Evolutionary conservation across 305 asterid species (phyloP).

Genomic region (Ilex paraguariensis): DNA sequence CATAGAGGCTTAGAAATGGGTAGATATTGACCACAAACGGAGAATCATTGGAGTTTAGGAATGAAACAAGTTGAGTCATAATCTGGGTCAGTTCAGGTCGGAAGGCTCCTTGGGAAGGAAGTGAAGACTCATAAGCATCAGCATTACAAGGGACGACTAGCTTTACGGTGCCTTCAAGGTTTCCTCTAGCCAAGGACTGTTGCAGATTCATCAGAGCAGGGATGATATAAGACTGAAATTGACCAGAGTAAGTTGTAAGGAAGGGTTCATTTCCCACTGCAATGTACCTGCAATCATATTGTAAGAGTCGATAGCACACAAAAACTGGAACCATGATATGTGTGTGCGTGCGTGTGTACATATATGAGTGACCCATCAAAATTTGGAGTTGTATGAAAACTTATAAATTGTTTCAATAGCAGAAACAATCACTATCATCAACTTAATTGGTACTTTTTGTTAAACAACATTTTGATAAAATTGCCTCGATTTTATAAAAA

Average conservation of each 20-base stretch:
- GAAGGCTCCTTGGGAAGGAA: slow-evolving; percentile 91
- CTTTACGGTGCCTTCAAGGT: slow-evolving; percentile 68
- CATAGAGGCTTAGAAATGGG: slow-evolving; percentile 83
- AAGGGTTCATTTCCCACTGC: slow-evolving; percentile 97
- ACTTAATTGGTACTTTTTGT: too few relatives aligned
- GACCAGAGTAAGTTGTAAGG: slow-evolving; percentile 69
- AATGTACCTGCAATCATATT: slow-evolving; percentile 50
- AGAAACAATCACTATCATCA: too few relatives aligned
- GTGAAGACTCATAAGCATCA: slow-evolving; percentile 80
- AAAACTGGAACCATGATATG: too few relatives aligned
- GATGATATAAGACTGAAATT: slow-evolving; percentile 65
- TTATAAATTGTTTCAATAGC: too few relatives aligned
- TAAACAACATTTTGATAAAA: too few relatives aligned
- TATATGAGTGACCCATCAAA: too few relatives aligned
- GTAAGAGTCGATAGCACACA: slow-evolving; percentile 2
- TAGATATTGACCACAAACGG: slow-evolving; percentile 90
- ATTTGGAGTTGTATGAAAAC: too few relatives aligned
- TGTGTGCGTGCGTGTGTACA: too few relatives aligned
- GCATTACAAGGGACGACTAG: slow-evolving; percentile 96
- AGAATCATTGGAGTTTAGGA: slow-evolving; percentile 76
- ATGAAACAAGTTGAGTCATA: slow-evolving; percentile 71
- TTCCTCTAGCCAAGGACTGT: slow-evolving; percentile 61
- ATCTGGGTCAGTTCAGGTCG: slow-evolving; percentile 72
- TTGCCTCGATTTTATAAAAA: too few relatives aligned
- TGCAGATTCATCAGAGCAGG: slow-evolving; percentile 70